These are phyloP conservation scores for Tolypocladium inflatum DNA, from an alignment of 2,329 filamentous ascomycete genomes.

Conservation along the genomic window DNA sequence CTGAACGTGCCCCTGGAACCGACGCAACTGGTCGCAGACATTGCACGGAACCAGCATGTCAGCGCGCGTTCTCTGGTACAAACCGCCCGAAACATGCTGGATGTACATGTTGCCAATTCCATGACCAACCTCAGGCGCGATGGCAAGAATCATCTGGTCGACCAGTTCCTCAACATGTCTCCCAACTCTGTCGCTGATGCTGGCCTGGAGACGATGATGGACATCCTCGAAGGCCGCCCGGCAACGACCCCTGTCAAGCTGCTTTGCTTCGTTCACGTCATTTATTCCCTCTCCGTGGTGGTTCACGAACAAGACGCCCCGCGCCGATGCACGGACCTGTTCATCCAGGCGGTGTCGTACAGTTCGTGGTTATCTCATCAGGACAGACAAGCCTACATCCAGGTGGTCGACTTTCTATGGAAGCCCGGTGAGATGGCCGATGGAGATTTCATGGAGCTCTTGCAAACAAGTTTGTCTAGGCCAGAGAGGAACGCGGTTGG, in stretches of 20 bases:
- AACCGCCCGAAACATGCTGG: slow-evolving; percentile 34
- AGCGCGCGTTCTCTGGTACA: slow-evolving; percentile 26
- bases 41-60: slow-evolving; percentile 15
- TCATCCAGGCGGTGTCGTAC: slow-evolving; percentile 37
- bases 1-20: slow-evolving; percentile 6
- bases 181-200: slow-evolving; percentile 25
- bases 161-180: slow-evolving; percentile 29
- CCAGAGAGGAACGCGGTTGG: slow-evolving; percentile 13
- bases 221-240: slow-evolving; percentile 27
- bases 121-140: slow-evolving; percentile 30
- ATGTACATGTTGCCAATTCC: slow-evolving; percentile 35
- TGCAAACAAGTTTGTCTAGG: slow-evolving; percentile 11
- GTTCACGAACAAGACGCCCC: slow-evolving; percentile 31
- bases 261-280: slow-evolving; percentile 41
- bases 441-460: slow-evolving; percentile 16
- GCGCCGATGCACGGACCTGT: slow-evolving; percentile 28
- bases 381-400: slow-evolving; percentile 29
- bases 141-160: slow-evolving; percentile 30
- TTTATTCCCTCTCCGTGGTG: slow-evolving; percentile 40
- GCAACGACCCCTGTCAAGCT: slow-evolving; percentile 30
- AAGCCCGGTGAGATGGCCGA: slow-evolving; percentile 27
- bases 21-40: slow-evolving; percentile 7
- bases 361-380: slow-evolving; percentile 24
- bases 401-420: slow-evolving; percentile 39
- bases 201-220: slow-evolving; percentile 32